Base-by-base conservation (phyloP, 208 protist genomes). In the Herpetomonas tarakana region DNA sequence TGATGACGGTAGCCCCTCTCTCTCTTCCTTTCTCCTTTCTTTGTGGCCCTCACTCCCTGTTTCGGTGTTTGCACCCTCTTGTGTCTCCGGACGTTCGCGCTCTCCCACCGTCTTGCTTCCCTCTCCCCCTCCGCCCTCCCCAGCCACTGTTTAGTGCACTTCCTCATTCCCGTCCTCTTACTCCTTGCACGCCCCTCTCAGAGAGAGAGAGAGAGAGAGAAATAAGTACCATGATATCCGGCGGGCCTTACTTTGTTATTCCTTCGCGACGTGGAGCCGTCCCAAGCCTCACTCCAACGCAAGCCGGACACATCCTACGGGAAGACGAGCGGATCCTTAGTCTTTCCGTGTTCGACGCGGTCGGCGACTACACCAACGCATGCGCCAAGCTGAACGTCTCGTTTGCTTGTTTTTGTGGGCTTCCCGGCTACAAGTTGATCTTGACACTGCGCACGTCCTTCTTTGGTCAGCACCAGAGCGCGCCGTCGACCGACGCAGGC, bases 311-410 rank as follows among this genome's bases (percentile, higher is more conserved):
- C 0, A 89, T 94, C 74, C 56, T 91, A 12, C 30, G 61, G 21
- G 66, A 70, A 18, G 70, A 83, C 4, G 88, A 94, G 58, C 67
- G 81, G 38, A 49, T 90, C 29, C 44, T 94, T 4, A 70, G 68
- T 52, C 50, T 88, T 2, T 87, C 77, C 19, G 68, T 88, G 0
- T 85, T 94, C 51, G 88, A 94, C 31, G 85, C 88, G 30, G 44
- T 61, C 11, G n/a, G n/a, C n/a, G 75, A 86, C 29, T 87, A 83
- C 62, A 68, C 74, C 19, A 31, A 35, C 26, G 63, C 78, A 3
- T 91, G 81, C 31, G 54, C 49, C 21, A 62, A 71, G 24, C 51
- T 78, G 12, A 7, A 67, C n/a, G 62, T 78, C 28, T 30, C 68
- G 0, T 68, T 86, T 62, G 62, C 76, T n/a, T 55, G 72, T 7